Conservation (phyloP, 2,329 filamentous ascomycete genomes). For the Orbilia brochopaga region DNA sequence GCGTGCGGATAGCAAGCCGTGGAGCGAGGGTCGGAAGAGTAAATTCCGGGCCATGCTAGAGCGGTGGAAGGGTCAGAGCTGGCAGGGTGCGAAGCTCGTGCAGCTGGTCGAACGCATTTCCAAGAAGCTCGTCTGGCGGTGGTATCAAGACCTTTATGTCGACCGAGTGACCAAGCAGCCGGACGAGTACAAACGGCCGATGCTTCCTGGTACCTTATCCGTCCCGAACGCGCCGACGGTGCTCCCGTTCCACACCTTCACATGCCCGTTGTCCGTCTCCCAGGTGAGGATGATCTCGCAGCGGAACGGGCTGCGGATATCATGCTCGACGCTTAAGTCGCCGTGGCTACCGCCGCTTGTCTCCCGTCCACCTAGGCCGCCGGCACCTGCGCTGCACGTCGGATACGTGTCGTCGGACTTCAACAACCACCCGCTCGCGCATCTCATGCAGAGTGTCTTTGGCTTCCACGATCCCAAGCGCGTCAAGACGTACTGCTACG, state of each 20-base stretch:
- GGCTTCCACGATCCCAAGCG: constrained; percentile 78
- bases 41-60: constrained; percentile 58
- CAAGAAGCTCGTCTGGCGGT: constrained; percentile 77
- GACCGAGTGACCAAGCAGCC: constrained; percentile 65
- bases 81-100: constrained; percentile 86
- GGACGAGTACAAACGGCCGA: constrained; percentile 72
- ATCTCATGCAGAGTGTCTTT: constrained; percentile 98
- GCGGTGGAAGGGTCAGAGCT: constrained; percentile 74
- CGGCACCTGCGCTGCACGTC: constrained; percentile 81
- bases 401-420: constrained; percentile 98
- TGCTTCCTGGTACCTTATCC: constrained; percentile 73
- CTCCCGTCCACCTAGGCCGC: constrained; percentile 83
- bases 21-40: constrained; percentile 56
- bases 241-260: constrained; percentile 96
- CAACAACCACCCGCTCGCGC: constrained; percentile 95
- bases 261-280: constrained; percentile 86
- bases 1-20: constrained; percentile 57
- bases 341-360: constrained; percentile 84
- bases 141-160: constrained; percentile 84
- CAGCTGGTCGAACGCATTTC: constrained; percentile 83
- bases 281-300: constrained; percentile 94
- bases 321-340: constrained; percentile 82
- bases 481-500: constrained; percentile 90
- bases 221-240: constrained; percentile 91
- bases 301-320: constrained; percentile 90